A percentile compares a stretch with the other conserved stretches of the same genome.
Conservation (phyloP, 2,329 filamentous ascomycete genomes). For the Sphaerostilbella broomeana region DNA sequence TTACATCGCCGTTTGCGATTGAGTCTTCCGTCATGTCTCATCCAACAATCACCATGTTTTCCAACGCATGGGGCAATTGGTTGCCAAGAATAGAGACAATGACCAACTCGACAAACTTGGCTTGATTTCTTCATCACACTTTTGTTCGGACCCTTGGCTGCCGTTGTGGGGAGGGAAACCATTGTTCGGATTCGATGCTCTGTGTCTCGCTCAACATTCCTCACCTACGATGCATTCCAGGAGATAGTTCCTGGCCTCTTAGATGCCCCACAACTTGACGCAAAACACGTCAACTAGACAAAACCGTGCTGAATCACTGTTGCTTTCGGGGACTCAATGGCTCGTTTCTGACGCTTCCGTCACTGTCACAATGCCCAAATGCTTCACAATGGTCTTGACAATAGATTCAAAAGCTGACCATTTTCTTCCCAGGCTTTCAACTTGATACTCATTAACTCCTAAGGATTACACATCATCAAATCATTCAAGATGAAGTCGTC, state of each 20-base stretch:
- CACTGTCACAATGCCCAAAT: background rate
- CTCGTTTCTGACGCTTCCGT: slow-evolving; percentile 1
- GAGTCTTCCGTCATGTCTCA: too few relatives aligned
- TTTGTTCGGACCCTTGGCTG: background rate
- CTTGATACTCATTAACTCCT: slow-evolving; percentile 1
- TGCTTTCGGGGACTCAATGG: slow-evolving; percentile 1
- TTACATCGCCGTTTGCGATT: too few relatives aligned
- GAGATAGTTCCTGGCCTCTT: slow-evolving; percentile 1
- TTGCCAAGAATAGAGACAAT: too few relatives aligned
- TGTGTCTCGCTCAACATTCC: background rate
- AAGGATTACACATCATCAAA: slow-evolving; percentile 2
- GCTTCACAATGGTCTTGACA: background rate
- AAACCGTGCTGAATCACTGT: slow-evolving; percentile 4
- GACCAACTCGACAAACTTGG: background rate
- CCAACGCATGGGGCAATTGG: too few relatives aligned
- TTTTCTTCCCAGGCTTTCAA: slow-evolving; percentile 1
- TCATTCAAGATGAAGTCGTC: slow-evolving; percentile 44
- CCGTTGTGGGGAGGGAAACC: background rate
- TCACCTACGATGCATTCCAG: slow-evolving; percentile 5
- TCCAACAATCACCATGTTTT: too few relatives aligned
- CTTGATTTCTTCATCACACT: background rate
- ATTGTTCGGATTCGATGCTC: slow-evolving; percentile 8
- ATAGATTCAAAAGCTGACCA: slow-evolving; percentile 9
- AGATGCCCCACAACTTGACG: background rate
- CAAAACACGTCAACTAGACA: background rate